Evolutionary conservation across 208 protist species (phyloP), one percentile per base, ranked within the genome.

Genomic region (Leptomonas pyrrhocoris): DNA sequence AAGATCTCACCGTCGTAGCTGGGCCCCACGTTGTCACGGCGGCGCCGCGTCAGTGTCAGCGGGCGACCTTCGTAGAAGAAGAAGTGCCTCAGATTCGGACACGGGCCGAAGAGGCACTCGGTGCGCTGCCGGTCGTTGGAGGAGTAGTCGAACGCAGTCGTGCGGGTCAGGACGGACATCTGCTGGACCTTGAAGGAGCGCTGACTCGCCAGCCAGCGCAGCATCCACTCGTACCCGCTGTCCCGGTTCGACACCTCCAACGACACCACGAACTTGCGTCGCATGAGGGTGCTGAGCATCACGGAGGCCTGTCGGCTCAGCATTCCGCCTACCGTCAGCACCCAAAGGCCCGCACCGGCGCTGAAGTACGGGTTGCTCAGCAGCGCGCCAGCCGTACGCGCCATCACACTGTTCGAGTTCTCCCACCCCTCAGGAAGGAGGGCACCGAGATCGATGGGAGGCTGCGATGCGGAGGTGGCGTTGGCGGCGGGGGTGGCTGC

Each of bases 291-390:
- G 28, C 73, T 68, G 36, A 87, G 46, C 49, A 80, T 72, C 5
- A 64, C 27, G 28, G 76, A 82, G 9, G 75, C 73, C 53, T 85
- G 70, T 16, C 87, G 62, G 19, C 76, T 83, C 18, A 90, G 54
- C 40, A 79, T 83, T 15, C 83, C 86, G 15, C 78, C 89, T n/a
- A 94, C 82, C 5, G 85, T 93, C 28, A 97, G 68, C 27, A 94
- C 77, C 78, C 92, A 97, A 30, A 97, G 77, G 23, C 92, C 92
- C 13, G 89, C 84, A 53, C 92, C 92, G 16, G 90, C 92, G 68
- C 85, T 90, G 79, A 97, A 97, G 73, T 91, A 95, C 13, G 89
- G 92, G 53, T 97, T 97, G 67, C 75, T 81, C 64, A 90, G 66
- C 46, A 94, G 48, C 23, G 72, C 75, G 2, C 77, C 67, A 3